A percentile compares a stretch with the other conserved stretches of the same genome.
phyloP scores from a whole-genome alignment of 768 basidiomycete genomes.

The Tremella fuciformis region DNA sequence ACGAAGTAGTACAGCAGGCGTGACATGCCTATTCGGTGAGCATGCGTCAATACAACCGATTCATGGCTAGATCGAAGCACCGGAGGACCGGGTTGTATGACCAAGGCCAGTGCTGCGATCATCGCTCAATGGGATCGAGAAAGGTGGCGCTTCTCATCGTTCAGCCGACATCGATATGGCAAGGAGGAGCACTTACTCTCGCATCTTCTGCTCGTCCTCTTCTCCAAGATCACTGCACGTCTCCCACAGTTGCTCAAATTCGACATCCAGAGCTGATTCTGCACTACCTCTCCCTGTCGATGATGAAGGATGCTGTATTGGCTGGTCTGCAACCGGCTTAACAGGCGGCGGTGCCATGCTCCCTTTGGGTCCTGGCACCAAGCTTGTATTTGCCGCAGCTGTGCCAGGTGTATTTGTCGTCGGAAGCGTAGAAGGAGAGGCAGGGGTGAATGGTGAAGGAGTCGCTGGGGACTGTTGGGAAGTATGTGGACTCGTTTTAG shows the following conservation, averaged over 20 bases:
- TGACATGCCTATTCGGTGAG: no score
- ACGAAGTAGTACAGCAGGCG: no score
- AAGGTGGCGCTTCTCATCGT: no score
- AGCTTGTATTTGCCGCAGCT: no score
- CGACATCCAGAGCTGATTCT: conserved; percentile 49
- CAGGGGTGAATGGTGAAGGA: conserved; percentile 52
- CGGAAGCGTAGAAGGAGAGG: conserved; percentile 40
- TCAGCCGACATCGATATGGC: not conserved
- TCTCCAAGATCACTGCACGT: conserved; percentile 44
- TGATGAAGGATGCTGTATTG: conserved; percentile 1
- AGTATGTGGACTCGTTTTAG: conserved; percentile 14
- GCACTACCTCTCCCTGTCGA: conserved; percentile 9
- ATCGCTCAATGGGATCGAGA: no score
- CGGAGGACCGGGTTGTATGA: no score
- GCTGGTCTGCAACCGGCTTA: not conserved
- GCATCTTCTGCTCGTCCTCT: conserved; percentile 44
- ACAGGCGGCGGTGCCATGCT: conserved; percentile 18
- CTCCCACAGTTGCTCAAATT: conserved; percentile 55
- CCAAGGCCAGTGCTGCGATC: no score
- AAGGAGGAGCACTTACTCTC: conserved; percentile 29
- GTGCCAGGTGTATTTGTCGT: no score
- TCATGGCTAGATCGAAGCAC: no score
- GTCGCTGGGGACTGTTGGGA: conserved; percentile 27
- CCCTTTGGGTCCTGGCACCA: conserved; percentile 6
- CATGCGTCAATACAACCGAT: no score